These are phyloP conservation scores for Pyrus pyrifolia DNA, from an alignment of 306 rosid genomes.

Conservation along the genomic window DNA sequence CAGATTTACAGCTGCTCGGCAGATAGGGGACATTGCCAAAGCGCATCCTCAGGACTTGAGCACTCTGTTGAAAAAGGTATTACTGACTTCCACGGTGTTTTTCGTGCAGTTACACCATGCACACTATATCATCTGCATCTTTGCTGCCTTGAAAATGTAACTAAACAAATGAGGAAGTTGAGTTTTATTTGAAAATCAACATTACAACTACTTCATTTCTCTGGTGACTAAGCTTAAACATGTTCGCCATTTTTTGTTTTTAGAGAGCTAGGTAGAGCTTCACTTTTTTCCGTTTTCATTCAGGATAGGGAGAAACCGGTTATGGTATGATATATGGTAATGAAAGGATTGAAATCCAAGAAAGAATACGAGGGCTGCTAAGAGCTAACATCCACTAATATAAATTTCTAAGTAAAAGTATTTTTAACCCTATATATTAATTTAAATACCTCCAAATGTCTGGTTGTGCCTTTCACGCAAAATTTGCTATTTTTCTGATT, in stretches of 20 bases:
- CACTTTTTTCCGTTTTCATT: not conserved
- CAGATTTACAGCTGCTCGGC: conserved; percentile 96
- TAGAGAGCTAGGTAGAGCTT: not conserved
- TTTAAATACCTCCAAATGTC: not conserved
- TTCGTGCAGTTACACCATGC: not conserved
- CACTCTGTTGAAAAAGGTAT: conserved; percentile 83
- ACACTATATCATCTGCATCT: not conserved
- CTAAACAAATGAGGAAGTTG: not conserved
- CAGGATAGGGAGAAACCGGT: not conserved
- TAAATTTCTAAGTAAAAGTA: not conserved
- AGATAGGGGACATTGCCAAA: conserved; percentile 94
- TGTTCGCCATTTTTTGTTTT: not conserved
- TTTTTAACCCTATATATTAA: not conserved
- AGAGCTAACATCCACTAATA: not conserved
- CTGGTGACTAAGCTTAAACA: not conserved
- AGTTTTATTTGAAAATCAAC: not conserved
- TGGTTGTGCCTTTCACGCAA: not conserved
- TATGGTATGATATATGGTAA: not conserved
- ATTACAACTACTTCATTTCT: not conserved
- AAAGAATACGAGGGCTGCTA: not conserved
- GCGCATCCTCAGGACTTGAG: conserved; percentile 86
- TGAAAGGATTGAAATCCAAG: not conserved
- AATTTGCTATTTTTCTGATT: not conserved
- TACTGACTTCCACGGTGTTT: conserved; percentile 1
- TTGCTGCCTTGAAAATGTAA: not conserved